Evolutionary conservation across 1,139 yeast species (phyloP).

Genomic region (Candida sp.): DNA sequence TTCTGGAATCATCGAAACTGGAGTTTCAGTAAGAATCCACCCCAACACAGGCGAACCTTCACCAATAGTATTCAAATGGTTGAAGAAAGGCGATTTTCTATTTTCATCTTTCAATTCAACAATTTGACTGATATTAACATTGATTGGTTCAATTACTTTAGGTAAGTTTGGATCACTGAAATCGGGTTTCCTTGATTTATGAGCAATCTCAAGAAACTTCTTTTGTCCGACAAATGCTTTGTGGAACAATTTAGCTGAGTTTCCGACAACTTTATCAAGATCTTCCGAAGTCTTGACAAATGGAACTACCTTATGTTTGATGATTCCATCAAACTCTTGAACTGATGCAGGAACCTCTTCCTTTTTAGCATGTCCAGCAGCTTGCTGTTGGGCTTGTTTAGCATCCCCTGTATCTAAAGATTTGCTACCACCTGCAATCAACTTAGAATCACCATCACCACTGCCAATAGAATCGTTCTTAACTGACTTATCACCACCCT

Average conservation of each 20-base stretch:
- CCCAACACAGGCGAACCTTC: constrained; percentile 91
- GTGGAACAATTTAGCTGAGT: constrained; percentile 53
- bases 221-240: constrained; percentile 62
- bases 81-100: constrained; percentile 60
- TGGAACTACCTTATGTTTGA: constrained; percentile 55
- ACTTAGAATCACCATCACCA: constrained; percentile 7
- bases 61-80: constrained; percentile 77
- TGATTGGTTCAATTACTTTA: constrained; percentile 66
- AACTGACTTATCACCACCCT: neutral
- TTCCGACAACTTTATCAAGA: constrained; percentile 62
- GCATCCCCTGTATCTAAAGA: constrained; percentile 7
- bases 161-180: constrained; percentile 50
- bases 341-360: constrained; percentile 41
- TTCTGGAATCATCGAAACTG: constrained; percentile 71
- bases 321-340: constrained; percentile 51
- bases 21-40: constrained; percentile 80
- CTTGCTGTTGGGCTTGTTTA: constrained; percentile 8
- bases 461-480: constrained; percentile 6
- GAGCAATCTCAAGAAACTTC: constrained; percentile 56
- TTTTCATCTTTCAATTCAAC: constrained; percentile 69
- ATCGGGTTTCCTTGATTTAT: constrained; percentile 64
- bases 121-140: constrained; percentile 55
- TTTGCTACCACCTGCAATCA: constrained; percentile 7
- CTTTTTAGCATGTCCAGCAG: neutral
- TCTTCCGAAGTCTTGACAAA: constrained; percentile 54